phyloP scores from a whole-genome alignment of 768 basidiomycete species.

The Crucibulum laeve region DNA sequence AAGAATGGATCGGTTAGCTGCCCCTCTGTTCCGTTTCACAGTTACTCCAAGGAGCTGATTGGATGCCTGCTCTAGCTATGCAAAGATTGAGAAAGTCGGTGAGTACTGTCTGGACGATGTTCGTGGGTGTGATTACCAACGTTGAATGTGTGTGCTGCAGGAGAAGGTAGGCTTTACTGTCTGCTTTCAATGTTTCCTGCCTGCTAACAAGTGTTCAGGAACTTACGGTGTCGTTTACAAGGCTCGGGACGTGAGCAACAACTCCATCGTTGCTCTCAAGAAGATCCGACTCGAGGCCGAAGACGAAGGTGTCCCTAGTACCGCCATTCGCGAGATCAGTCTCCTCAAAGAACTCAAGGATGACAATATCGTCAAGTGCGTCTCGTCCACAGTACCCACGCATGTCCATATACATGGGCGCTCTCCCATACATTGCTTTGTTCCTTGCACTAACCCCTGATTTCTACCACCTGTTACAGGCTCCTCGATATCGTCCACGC shows the following conservation, averaged over 20 bases:
- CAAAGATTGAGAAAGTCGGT: slow-evolving; percentile 99
- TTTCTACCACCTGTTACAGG: slow-evolving; percentile 34
- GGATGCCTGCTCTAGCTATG: slow-evolving; percentile 57
- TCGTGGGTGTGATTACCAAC: not conserved
- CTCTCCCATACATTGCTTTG: not conserved
- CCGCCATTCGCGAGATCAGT: slow-evolving; percentile 97
- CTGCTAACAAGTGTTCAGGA: slow-evolving; percentile 41
- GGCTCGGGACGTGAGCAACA: slow-evolving; percentile 76
- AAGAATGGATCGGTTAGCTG: slow-evolving; percentile 42
- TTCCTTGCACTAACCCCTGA: not conserved
- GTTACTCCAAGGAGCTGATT: slow-evolving; percentile 10
- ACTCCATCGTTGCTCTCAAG: slow-evolving; percentile 91
- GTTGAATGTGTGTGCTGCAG: slow-evolving; percentile 19
- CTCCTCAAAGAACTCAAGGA: slow-evolving; percentile 95
- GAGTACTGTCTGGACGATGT: slow-evolving; percentile 31
- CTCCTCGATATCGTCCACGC: slow-evolving; percentile 95
- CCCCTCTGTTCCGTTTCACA: slow-evolving; percentile 7
- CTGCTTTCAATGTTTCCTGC: not conserved
- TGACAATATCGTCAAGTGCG: slow-evolving; percentile 90
- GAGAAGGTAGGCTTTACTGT: slow-evolving; percentile 40
- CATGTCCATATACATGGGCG: slow-evolving; percentile 5
- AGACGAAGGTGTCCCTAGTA: slow-evolving; percentile 97
- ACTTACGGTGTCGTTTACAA: slow-evolving; percentile 99
- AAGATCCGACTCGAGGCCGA: slow-evolving; percentile 98
- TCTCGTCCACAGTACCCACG: slow-evolving; percentile 2